Evolutionary conservation across 176 grass and related monocot genomes (phyloP).

Genomic region (Secale cereale): DNA sequence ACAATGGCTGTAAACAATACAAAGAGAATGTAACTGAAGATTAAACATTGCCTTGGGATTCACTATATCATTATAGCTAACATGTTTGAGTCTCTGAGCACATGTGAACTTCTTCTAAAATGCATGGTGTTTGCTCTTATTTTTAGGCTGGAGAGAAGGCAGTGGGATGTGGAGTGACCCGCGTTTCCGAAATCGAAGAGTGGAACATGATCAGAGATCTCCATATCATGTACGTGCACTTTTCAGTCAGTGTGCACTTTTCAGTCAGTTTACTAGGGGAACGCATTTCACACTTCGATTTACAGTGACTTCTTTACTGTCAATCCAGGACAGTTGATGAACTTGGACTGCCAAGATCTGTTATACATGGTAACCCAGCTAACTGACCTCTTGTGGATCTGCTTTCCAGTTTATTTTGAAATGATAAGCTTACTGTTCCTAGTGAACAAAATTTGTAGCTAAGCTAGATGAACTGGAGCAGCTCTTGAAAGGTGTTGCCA

Average conservation of each 20-base stretch:
- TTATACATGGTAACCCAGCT: slow-evolving; percentile 49
- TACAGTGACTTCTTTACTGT: slow-evolving; percentile 19
- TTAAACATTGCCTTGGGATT: not conserved
- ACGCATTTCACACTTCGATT: not conserved
- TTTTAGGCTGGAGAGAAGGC: slow-evolving; percentile 88
- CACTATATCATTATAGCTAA: not conserved
- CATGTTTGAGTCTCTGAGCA: not conserved
- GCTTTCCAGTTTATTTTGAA: not conserved
- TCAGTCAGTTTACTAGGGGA: not conserved
- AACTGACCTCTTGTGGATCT: slow-evolving; percentile 8
- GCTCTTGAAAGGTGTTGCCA: slow-evolving; percentile 88
- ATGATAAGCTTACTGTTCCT: slow-evolving; percentile 5
- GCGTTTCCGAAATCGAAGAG: slow-evolving; percentile 66
- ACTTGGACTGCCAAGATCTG: slow-evolving; percentile 61
- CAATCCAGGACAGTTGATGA: slow-evolving; percentile 67
- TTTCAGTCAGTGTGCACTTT: not conserved
- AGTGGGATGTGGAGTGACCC: slow-evolving; percentile 66
- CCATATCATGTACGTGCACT: slow-evolving; percentile 58
- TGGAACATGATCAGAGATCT: slow-evolving; percentile 63
- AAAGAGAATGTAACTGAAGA: not conserved
- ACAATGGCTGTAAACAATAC: not conserved
- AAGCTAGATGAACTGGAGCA: slow-evolving; percentile 82
- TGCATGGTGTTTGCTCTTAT: not conserved
- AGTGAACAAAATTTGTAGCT: slow-evolving; percentile 36
- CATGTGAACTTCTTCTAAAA: not conserved